Conservation (phyloP, 306 rosid species). For the Hippophae gyantsensis region DNA sequence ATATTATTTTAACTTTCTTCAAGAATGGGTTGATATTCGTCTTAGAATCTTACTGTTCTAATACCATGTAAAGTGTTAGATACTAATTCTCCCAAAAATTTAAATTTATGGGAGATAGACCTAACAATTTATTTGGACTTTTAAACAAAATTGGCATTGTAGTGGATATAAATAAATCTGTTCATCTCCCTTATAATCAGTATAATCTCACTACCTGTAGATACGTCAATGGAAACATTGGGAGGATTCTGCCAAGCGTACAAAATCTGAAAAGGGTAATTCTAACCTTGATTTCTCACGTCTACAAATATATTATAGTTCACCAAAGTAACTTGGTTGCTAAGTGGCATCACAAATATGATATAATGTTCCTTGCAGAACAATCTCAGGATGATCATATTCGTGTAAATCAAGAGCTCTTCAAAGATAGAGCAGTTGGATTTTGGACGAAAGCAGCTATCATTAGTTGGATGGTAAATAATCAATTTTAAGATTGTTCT, state of each 20-base stretch:
- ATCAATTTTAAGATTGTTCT: not conserved
- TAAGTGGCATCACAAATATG: not conserved
- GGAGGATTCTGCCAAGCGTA: constrained; percentile 37
- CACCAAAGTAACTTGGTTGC: not conserved
- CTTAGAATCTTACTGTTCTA: too few relatives aligned
- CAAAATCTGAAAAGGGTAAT: constrained; percentile 10
- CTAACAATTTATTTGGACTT: too few relatives aligned
- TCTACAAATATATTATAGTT: not conserved
- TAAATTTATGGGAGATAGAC: too few relatives aligned
- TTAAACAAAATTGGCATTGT: too few relatives aligned
- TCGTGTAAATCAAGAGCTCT: constrained; percentile 21
- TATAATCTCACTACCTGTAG: constrained; percentile 28
- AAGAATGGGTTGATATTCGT: too few relatives aligned
- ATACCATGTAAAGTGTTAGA: too few relatives aligned
- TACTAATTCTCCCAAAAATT: too few relatives aligned
- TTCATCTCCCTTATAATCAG: constrained; percentile 3
- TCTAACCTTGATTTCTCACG: constrained; percentile 15
- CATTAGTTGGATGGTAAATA: constrained; percentile 62
- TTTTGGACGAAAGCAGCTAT: constrained; percentile 64
- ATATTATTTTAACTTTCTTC: too few relatives aligned
- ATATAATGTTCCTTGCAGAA: constrained; percentile 8
- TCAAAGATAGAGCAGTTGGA: constrained; percentile 34
- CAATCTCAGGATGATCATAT: not conserved
- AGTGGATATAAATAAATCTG: too few relatives aligned
- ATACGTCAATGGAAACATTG: constrained; percentile 61